phyloP scores from a whole-genome alignment of 305 asterid genomes.

The Rubia tinctorum region DNA sequence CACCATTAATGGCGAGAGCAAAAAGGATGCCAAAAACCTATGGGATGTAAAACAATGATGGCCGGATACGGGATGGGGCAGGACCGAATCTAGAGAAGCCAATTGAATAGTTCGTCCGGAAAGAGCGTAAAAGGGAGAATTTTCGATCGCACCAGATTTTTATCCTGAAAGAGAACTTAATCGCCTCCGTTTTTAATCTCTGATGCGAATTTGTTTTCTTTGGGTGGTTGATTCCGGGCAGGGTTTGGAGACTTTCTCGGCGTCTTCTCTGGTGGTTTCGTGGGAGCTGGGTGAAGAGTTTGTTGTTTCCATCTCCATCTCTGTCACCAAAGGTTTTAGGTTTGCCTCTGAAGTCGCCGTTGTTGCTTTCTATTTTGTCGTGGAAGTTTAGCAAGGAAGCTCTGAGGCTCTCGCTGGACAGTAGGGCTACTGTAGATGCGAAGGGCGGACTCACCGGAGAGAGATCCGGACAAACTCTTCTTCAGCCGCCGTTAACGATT shows the following conservation, averaged over 20 bases:
- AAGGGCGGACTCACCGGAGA: constrained; percentile 77
- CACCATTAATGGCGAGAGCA: constrained; percentile 13
- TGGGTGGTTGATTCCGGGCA: constrained; percentile 50
- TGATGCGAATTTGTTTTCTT: neutral
- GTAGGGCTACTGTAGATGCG: constrained; percentile 84
- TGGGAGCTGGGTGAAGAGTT: constrained; percentile 29
- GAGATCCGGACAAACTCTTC: constrained; percentile 56
- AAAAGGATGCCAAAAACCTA: constrained; percentile 4
- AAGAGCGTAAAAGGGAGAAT: too few relatives aligned
- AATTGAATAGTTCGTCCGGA: constrained; percentile 73
- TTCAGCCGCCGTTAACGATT: constrained; percentile 30
- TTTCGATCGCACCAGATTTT: constrained; percentile 83
- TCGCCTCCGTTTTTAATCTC: constrained; percentile 50
- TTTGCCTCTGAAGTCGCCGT: constrained; percentile 63
- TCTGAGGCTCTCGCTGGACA: constrained; percentile 92
- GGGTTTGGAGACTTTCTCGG: constrained; percentile 45
- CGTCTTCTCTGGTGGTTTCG: constrained; percentile 43
- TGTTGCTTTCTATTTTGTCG: constrained; percentile 44
- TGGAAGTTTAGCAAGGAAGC: constrained; percentile 85
- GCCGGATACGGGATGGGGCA: constrained; percentile 30
- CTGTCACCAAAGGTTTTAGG: constrained; percentile 21
- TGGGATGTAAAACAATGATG: constrained; percentile 27
- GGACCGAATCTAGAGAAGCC: constrained; percentile 56
- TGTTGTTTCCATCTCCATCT: constrained; percentile 15
- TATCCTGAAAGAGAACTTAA: constrained; percentile 51